Evolutionary conservation across 768 basidiomycete species (phyloP), one percentile per base, ranked within the genome.

Genomic region (Hygrocybe coccinea): DNA sequence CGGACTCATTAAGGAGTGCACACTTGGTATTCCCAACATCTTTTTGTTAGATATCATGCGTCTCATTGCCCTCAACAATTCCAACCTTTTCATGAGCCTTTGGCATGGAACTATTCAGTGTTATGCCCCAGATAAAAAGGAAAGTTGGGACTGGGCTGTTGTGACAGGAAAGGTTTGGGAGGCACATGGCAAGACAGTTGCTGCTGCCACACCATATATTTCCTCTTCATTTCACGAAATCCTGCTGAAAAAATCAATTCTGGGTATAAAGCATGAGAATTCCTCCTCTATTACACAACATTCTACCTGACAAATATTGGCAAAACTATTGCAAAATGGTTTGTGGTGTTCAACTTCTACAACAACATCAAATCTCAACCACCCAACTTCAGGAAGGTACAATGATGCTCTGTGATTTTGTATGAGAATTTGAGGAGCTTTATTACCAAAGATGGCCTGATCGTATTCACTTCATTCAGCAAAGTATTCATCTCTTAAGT

Each of bases 11-110:
- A 77, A 76, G 25, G 68, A 64, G 21, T 71, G 29, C 29, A 29
- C 69, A 0, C 80, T 77, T 48, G 61, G 65, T 0, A 25, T 71
- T 41, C 21, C n/a, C 19, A n/a, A 33, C n/a, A 2, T 33, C 29
- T 29, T 54, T 21, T 3, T 12, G 10, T 12, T 37, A 1, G 77
- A 81, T 55, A 22, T 70, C 1, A 81, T 81, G 77, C 75, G 79
- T 56, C 63, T 75, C 0, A 12, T 62, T 4, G 56, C 55, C 6
- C 57, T 75, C 48, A 69, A 68, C 17, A 63, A 79, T 49, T 68
- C 72, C 2, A 74, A 77, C 10, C 63, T 79, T 1, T 8, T 48
- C 2, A 19, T 37, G 1, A 46, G n/a, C 9, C 45, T 47, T n/a
- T 49, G 34, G 29, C 60, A 69, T 60, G 66, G 65, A 49, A 65